Conservation (phyloP, 1,284 basidiomycete species). For the Cryptococcus maquisensis region DNA sequence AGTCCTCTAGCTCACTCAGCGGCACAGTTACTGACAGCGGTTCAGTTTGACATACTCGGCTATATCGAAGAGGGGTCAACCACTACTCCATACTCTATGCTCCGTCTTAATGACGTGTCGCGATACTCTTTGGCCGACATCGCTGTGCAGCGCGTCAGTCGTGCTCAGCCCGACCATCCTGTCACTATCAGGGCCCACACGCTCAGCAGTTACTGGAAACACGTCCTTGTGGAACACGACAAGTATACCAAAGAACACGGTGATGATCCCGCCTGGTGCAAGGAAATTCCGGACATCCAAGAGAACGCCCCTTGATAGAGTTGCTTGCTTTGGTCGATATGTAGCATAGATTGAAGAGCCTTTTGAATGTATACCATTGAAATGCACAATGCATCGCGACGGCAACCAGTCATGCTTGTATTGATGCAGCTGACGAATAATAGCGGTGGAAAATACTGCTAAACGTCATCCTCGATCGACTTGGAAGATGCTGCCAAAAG, state of each 20-base stretch:
- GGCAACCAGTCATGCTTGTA: too few species aligned
- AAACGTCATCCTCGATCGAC: too few species aligned
- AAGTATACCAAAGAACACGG: constrained; percentile 48
- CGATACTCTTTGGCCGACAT: constrained; percentile 50
- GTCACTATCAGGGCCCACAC: constrained; percentile 45
- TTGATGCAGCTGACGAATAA: too few species aligned
- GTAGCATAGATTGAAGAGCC: background rate
- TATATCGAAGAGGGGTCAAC: constrained; percentile 53
- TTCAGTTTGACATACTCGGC: constrained; percentile 47
- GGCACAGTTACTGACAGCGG: background rate
- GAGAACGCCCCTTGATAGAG: constrained; percentile 8
- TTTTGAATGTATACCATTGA: background rate
- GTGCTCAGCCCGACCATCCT: constrained; percentile 32
- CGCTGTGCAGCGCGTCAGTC: constrained; percentile 46
- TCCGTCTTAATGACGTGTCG: constrained; percentile 49
- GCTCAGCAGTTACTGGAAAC: constrained; percentile 44
- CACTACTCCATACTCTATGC: constrained; percentile 53
- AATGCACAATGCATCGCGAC: background rate
- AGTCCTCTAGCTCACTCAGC: constrained; percentile 2
- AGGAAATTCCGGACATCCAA: constrained; percentile 32
- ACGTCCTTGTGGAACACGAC: constrained; percentile 43
- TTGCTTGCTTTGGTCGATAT: background rate
- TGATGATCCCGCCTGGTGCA: constrained; percentile 44
- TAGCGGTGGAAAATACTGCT: too few species aligned
- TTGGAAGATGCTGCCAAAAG: too few species aligned